These are phyloP conservation scores for Prunus mira DNA, from an alignment of 306 rosid species.

Conservation along the genomic window DNA sequence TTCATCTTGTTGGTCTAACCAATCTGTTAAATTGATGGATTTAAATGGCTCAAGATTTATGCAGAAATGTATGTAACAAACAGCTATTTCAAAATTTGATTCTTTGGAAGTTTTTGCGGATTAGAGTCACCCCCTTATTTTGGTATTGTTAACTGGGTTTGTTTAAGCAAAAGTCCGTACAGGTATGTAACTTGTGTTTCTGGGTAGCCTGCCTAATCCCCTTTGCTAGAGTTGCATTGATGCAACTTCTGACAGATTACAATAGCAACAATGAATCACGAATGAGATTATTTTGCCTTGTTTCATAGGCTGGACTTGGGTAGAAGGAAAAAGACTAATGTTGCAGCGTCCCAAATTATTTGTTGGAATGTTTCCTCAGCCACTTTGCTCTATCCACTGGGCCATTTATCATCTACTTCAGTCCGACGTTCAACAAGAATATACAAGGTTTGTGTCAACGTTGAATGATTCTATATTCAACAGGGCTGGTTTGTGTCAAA, in stretches of 20 bases:
- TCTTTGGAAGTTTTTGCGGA: neutral
- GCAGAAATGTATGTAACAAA: neutral
- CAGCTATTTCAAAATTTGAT: neutral
- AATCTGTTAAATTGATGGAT: neutral
- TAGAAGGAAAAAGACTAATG: neutral
- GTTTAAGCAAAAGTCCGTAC: neutral
- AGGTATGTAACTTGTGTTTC: neutral
- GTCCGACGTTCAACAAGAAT: neutral
- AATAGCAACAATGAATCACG: neutral
- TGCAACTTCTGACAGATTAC: neutral
- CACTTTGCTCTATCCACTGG: neutral
- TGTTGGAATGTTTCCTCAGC: neutral
- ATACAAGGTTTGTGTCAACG: neutral
- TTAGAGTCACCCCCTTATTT: neutral
- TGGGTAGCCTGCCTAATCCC: neutral
- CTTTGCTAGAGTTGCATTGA: neutral
- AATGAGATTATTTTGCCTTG: neutral
- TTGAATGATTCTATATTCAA: neutral
- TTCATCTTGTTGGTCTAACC: neutral
- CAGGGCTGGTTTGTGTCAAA: no score
- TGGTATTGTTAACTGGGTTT: neutral
- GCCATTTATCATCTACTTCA: no score
- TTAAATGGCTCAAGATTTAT: constrained; percentile 2
- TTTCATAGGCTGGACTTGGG: neutral
- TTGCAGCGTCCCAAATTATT: neutral